Conservation (phyloP, 805 yeast species). For the Ogataea ganodermae region DNA sequence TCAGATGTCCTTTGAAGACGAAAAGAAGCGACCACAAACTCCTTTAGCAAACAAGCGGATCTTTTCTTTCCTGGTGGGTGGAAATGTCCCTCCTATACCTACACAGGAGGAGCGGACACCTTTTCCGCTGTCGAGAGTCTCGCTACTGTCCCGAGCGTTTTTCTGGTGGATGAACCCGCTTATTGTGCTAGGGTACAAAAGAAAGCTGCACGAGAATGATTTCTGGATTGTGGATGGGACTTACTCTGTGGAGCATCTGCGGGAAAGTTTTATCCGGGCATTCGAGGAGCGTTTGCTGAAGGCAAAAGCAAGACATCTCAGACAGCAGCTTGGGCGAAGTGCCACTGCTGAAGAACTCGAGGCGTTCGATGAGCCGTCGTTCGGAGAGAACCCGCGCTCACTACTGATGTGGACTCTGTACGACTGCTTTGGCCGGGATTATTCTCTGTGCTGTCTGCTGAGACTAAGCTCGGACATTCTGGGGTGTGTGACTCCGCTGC, state of each 20-base stretch:
- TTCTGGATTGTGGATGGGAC: slow-evolving; percentile 47
- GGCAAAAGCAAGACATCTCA: slow-evolving; percentile 30
- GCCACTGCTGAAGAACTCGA: slow-evolving; percentile 18
- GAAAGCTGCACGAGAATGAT: slow-evolving; percentile 67
- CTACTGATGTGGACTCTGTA: slow-evolving; percentile 36
- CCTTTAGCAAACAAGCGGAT: slow-evolving; percentile 37
- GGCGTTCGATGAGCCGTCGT: slow-evolving; percentile 21
- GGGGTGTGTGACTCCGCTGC: slow-evolving; percentile 59
- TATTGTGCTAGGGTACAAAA: slow-evolving; percentile 63
- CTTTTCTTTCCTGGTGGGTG: slow-evolving; percentile 50
- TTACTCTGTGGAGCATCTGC: slow-evolving; percentile 42
- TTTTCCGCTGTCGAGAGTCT: slow-evolving; percentile 47
- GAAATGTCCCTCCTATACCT: slow-evolving; percentile 52
- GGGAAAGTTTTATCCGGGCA: slow-evolving; percentile 36
- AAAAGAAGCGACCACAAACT: too few relatives aligned
- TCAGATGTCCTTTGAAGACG: too few relatives aligned
- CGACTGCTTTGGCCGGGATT: slow-evolving; percentile 49
- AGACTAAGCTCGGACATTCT: slow-evolving; percentile 46
- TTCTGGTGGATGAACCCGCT: slow-evolving; percentile 72
- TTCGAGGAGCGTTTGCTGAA: slow-evolving; percentile 35
- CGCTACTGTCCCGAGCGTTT: slow-evolving; percentile 44
- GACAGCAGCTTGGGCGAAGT: slow-evolving; percentile 28
- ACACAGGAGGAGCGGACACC: slow-evolving; percentile 48
- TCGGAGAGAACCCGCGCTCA: slow-evolving; percentile 27
- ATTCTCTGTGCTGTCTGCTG: slow-evolving; percentile 40